Base-by-base conservation (phyloP, 805 yeast species). In the Candida namnaoensis region DNA sequence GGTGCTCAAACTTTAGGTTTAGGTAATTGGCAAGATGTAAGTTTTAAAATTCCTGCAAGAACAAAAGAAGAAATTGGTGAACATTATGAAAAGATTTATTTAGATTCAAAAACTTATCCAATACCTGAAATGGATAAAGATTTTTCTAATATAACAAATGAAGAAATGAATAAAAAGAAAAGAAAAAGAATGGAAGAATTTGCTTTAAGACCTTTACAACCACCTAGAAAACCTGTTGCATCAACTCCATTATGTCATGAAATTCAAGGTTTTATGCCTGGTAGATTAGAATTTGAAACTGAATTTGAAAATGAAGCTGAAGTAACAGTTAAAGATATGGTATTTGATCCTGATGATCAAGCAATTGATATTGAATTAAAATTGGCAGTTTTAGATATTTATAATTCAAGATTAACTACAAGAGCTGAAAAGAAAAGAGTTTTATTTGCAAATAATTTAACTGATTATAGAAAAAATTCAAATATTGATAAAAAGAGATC, bases 241-340 rank as follows among this genome's bases (percentile, higher is more conserved):
- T 88, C 97, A 7, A 91, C 85, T 7, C 99, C 99, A 0, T 73
- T 93, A 43, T 90, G 98, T 65, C 97, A 95, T 56, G 98, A 95
- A 54, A 78, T 93, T 46, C 98, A 93, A 60, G 97, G 96, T 3
- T 93, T 81, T 59, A 93, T 93, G 99, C 99, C 99, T 34, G 99
- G 98, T 36, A 78, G 99, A 55, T 68, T 93, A 46, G 99, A 93
- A 61, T 93, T 93, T 60, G 99, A 93, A 54, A 87, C 82, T 44
- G 99, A 93, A 60, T 88, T 85, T 34, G 99, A 93, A 58, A 93
- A 93, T 54, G 99, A 93, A 42, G 98, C 99, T 0, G 99, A 93
- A 62, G 71, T 82, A 42, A 81, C 93, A 0, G 87, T 93, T 15
- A 93, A 93, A 57, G 99, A 93, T 58, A 87, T 93, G 95, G 75